phyloP scores from a whole-genome alignment of 1,139 yeast species.

The Yamadazyma siamensis region DNA sequence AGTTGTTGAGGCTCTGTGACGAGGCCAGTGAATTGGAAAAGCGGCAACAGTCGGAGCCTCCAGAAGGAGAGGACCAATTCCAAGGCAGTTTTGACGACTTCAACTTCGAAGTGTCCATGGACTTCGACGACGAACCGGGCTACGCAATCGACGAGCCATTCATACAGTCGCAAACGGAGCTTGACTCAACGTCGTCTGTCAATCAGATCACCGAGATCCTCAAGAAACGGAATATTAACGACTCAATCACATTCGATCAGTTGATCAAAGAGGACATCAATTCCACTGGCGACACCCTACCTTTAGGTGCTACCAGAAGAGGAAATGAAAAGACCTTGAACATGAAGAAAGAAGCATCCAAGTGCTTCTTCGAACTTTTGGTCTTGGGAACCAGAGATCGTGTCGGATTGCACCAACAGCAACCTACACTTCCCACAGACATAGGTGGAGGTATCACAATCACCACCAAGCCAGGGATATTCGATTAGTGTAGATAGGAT shows the following conservation, averaged over 20 bases:
- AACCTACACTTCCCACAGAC: slow-evolving; percentile 19
- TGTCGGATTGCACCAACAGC: slow-evolving; percentile 55
- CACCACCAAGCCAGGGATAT: slow-evolving; percentile 47
- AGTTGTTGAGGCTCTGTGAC: slow-evolving; percentile 28
- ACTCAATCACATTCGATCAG: slow-evolving; percentile 26
- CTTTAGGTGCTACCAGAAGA: slow-evolving; percentile 27
- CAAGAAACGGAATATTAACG: slow-evolving; percentile 10
- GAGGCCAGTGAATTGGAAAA: slow-evolving; percentile 28
- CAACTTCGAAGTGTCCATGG: slow-evolving; percentile 41
- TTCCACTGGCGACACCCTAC: slow-evolving; percentile 15
- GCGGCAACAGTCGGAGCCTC: slow-evolving; percentile 16
- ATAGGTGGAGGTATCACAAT: slow-evolving; percentile 62
- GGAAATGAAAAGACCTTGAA: slow-evolving; percentile 20
- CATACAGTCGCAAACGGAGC: slow-evolving; percentile 5
- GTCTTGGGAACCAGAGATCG: slow-evolving; percentile 82
- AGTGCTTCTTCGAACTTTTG: slow-evolving; percentile 77
- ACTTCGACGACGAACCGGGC: slow-evolving; percentile 19
- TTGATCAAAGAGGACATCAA: slow-evolving; percentile 43
- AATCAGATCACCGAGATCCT: slow-evolving; percentile 11
- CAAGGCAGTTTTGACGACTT: slow-evolving; percentile 18
- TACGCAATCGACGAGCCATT: slow-evolving; percentile 10
- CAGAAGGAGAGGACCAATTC: slow-evolving; percentile 16
- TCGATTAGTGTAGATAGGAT: too few relatives aligned
- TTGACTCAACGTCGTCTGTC: slow-evolving; percentile 10
- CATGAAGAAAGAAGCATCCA: slow-evolving; percentile 61